Evolutionary conservation across 495 filamentous ascomycete genomes (phyloP), one percentile per base, ranked within the genome.

Genomic region (Schizothecium vesticola): DNA sequence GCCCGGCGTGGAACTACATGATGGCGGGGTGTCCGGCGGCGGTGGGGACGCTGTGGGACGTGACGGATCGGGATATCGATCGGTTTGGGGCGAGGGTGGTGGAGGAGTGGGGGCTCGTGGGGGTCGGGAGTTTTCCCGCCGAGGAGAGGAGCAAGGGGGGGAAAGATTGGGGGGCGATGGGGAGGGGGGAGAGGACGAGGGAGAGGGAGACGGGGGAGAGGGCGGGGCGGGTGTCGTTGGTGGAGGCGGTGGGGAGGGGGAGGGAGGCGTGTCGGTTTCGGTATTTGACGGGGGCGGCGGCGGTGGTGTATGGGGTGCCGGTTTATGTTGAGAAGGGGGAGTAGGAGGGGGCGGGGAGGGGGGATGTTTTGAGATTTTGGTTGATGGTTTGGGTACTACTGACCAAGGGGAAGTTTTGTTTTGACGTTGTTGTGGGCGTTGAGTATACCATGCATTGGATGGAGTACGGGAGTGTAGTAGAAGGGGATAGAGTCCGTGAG

Each of bases 31-130:
- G 85, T 63, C 89, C 91, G 3, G 92, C 94, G 11, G 83, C 97
- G 21, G 87, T 97, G 0, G 94, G 91, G 23, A 97, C 91, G 5
- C 82, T 99, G 43, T 99, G 95, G 95, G 95, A 99, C 78, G 95
- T 99, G 23, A 99, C 96, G 13, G 95, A 99, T 72, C 90, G 90
- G 70, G 95, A 99, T 75, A 95, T 96, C 72, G 95, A 99, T 81
- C 89, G 93, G 43, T 96, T 97, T 75, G 89, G 92, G 0, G 86
- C 87, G 24, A 80, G 85, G 19, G 80, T 90, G 3, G 89, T 97
- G 61, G 89, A 94, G 75, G 85, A 88, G 65, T 99, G 95, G 95
- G 95, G 95, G 16, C 75, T 99, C 3, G 80, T 92, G 28, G 72
- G 72, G 0, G 22, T 60, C 12, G 82, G 80, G 23, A 73, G 71